phyloP scores from a whole-genome alignment of 768 basidiomycete species.

The Leccinum obscurum region DNA sequence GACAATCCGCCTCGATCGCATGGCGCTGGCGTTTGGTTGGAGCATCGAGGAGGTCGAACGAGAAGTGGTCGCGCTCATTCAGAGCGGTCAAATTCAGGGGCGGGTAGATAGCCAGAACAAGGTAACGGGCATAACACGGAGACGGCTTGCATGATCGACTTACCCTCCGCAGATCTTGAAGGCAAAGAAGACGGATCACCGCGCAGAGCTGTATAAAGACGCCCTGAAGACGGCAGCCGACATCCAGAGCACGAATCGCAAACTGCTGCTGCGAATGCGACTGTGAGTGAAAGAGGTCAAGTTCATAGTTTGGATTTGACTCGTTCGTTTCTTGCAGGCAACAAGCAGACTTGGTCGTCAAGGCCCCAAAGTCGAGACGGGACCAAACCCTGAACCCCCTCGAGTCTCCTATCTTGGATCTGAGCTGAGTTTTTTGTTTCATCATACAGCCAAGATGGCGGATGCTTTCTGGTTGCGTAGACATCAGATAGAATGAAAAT shows the following conservation, averaged over 20 bases:
- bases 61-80: constrained; percentile 77
- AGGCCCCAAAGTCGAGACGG: constrained; percentile 50
- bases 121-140: constrained; percentile 38
- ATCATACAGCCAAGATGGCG: background rate
- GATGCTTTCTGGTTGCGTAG: background rate
- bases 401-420: constrained; percentile 19
- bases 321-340: constrained; percentile 48
- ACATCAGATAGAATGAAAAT: no score
- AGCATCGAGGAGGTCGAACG: constrained; percentile 66
- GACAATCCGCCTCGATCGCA: constrained; percentile 77
- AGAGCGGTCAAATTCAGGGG: constrained; percentile 73
- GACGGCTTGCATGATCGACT: background rate
- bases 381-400: constrained; percentile 20
- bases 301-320: background rate
- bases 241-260: constrained; percentile 72
- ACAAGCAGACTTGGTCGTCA: constrained; percentile 78
- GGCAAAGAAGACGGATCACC: constrained; percentile 77
- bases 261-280: constrained; percentile 78
- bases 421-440: constrained; percentile 5
- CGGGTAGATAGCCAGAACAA: constrained; percentile 90
- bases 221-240: constrained; percentile 73
- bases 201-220: constrained; percentile 72
- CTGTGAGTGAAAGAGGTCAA: constrained; percentile 49
- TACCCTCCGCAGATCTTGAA: constrained; percentile 60
- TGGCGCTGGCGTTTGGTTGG: constrained; percentile 88